Evolutionary conservation across 768 basidiomycete genomes (phyloP), one percentile per base, ranked within the genome.

Genomic region (Lactarius quietus): DNA sequence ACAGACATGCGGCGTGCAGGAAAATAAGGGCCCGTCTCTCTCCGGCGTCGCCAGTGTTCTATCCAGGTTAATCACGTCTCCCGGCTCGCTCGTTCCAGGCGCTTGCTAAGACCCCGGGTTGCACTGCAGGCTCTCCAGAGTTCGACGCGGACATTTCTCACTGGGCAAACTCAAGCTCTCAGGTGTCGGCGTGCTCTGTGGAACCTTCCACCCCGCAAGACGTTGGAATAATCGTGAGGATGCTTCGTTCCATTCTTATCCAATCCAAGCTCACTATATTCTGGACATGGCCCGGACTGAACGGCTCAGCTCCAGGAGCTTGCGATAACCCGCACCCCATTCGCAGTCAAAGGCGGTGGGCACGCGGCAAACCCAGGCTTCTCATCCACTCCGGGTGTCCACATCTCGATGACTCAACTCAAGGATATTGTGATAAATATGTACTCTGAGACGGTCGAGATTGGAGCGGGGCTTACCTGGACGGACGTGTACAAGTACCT

Each of bases 381-480:
- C 62, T 72, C 67, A 14, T 74, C 73, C 5, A 74, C 73, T 6
- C 36, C 56, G 3, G 72, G 73, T 20, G 71, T 74, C 15, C 72
- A 71, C 17, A 72, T 74, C 23, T 62, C 72, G 5, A 53, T 74
- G 70, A 31, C 60, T 41, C 66, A 65, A 1, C 74, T 73, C 51
- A 53, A 54, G 10, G 48, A 61, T 5, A 62, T 70, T 9, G 41
- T 55, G 18, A 64, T 69, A 48, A 52, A 68, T 17, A n/a, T 39
- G 15, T 43, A 33, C 9, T 53, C 45, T 10, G 53, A 36, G 12
- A 70, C 69, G 1, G 68, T 64, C 10, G 65, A 64, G 31, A 53
- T 73, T 14, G 70, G 72, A 14, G 62, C 73, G 9, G 73, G 73
- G 1, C 67, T 69, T 26, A 68, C 70, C 12, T 74, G 73, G 73